These are phyloP conservation scores for Hemisphaericaspora xylofermentans DNA, from an alignment of 1,139 yeast genomes.

Conservation along the genomic window DNA sequence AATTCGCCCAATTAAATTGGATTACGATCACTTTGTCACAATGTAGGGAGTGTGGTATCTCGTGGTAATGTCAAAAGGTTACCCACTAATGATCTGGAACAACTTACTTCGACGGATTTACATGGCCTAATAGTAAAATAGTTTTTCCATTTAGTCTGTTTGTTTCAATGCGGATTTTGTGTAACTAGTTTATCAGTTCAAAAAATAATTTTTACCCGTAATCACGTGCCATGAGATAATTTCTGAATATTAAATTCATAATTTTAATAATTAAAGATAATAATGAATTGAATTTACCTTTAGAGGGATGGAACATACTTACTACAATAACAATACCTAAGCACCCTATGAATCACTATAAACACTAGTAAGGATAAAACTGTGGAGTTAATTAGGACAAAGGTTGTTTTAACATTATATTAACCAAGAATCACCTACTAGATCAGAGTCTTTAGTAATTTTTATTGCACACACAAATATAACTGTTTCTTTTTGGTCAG, in stretches of 20 bases:
- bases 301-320: neutral
- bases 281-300: neutral
- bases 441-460: too few species aligned
- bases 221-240: constrained; percentile 6
- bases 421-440: neutral
- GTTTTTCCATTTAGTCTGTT: neutral
- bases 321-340: too few species aligned
- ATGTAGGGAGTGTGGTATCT: too few species aligned
- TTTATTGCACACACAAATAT: neutral
- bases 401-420: neutral
- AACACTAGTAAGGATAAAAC: neutral
- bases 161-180: neutral
- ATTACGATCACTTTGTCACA: too few species aligned
- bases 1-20: too few species aligned
- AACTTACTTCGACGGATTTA: too few species aligned
- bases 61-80: too few species aligned
- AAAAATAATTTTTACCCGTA: constrained; percentile 1
- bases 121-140: too few species aligned
- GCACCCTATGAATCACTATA: neutral
- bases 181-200: neutral
- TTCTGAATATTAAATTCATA: neutral
- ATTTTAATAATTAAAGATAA: too few species aligned
- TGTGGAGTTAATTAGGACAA: neutral
- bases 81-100: too few species aligned
- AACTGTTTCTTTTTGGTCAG: neutral